These are phyloP conservation scores for Lanmaoa pseudosensibilis DNA, from an alignment of 768 basidiomycete species.

Conservation along the genomic window DNA sequence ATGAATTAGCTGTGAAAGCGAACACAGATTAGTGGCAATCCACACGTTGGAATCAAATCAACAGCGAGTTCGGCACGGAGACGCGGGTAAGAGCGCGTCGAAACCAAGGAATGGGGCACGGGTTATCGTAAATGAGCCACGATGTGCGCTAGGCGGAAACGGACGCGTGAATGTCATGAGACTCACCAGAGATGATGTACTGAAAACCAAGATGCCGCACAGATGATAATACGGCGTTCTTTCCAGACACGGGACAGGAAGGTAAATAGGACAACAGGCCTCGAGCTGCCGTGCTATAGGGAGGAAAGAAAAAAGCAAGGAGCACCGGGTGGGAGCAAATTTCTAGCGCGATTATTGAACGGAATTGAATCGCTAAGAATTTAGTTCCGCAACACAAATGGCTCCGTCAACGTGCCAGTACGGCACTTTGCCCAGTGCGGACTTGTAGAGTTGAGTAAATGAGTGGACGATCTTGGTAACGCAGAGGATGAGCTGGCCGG, in stretches of 20 bases:
- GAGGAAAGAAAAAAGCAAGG: conserved; percentile 33
- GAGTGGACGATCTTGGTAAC: conserved; percentile 25
- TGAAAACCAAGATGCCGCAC: conserved; percentile 24
- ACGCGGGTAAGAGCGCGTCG: conserved; percentile 33
- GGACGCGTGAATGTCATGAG: conserved; percentile 32
- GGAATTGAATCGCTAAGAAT: conserved; percentile 38
- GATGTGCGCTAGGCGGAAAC: conserved; percentile 29
- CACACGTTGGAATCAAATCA: conserved; percentile 23
- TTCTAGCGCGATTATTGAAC: conserved; percentile 37
- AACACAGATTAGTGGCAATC: conserved; percentile 24
- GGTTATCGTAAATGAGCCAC: conserved; percentile 34
- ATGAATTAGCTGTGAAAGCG: conserved; percentile 37
- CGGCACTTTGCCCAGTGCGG: conserved; percentile 29
- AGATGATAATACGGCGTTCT: conserved; percentile 17
- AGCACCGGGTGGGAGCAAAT: conserved; percentile 31
- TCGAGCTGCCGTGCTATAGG: conserved; percentile 25
- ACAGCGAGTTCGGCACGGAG: conserved; percentile 30
- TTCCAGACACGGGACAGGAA: conserved; percentile 22
- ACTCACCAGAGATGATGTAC: conserved; percentile 37
- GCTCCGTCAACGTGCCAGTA: conserved; percentile 29
- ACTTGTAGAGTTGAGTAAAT: conserved; percentile 27
- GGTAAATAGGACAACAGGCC: conserved; percentile 25
- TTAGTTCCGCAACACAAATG: conserved; percentile 38
- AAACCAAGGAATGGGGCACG: conserved; percentile 19
- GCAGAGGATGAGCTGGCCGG: conserved; percentile 10